A percentile compares a stretch with the other conserved stretches of the same genome.
phyloP scores from a whole-genome alignment of 768 basidiomycete species.

The Hygrocybe coccinea region DNA sequence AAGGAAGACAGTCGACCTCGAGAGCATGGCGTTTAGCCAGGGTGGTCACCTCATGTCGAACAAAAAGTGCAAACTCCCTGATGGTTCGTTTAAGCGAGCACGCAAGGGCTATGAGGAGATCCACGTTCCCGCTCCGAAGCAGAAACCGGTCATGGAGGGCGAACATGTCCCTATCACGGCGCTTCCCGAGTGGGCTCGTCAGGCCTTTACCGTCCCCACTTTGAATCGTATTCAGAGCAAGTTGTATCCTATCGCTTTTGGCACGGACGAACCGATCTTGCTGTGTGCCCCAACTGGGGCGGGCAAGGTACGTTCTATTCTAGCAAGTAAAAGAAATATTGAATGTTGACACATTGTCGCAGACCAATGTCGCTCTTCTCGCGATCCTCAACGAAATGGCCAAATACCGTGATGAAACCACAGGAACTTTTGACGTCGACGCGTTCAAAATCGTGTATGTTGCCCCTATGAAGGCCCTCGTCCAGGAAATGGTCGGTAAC shows the following conservation, averaged over 20 bases:
- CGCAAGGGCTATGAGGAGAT: constrained; percentile 98
- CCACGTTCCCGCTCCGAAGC: constrained; percentile 90
- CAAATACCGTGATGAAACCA: constrained; percentile 77
- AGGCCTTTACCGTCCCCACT: constrained; percentile 75
- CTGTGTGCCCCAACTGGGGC: constrained; percentile 98
- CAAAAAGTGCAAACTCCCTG: constrained; percentile 96
- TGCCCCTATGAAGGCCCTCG: constrained; percentile 98
- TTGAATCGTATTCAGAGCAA: constrained; percentile 94
- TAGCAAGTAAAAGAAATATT: neutral
- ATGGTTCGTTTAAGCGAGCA: constrained; percentile 94
- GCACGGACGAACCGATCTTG: constrained; percentile 88
- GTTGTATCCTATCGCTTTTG: constrained; percentile 88
- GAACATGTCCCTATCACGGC: constrained; percentile 68
- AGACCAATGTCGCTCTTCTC: constrained; percentile 98
- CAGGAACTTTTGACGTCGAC: constrained; percentile 77
- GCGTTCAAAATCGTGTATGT: constrained; percentile 97
- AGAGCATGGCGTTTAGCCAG: constrained; percentile 92
- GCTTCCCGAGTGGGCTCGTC: constrained; percentile 81
- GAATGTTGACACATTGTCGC: constrained; percentile 16
- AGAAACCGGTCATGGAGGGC: constrained; percentile 54
- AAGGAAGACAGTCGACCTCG: constrained; percentile 80
- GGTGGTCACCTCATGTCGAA: constrained; percentile 98
- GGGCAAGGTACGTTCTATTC: constrained; percentile 70
- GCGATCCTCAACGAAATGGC: constrained; percentile 86
- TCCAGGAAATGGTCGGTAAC: constrained; percentile 98